Conservation (phyloP, 345 rosid genomes). For the Salix arbutifolia region DNA sequence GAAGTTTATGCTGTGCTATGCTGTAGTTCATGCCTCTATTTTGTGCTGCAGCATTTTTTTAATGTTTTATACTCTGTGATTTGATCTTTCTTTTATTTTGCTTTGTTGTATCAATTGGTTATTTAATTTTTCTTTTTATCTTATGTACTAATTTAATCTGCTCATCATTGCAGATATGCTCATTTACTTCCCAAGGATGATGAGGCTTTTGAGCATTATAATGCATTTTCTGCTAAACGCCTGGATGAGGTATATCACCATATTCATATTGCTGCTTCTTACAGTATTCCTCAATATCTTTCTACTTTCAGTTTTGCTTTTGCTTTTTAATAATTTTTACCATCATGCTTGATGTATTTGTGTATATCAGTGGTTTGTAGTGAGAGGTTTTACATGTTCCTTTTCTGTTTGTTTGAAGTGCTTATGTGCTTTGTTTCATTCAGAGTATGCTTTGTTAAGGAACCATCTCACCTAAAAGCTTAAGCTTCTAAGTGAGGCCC, state of each 20-base stretch:
- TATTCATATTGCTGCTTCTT: not conserved
- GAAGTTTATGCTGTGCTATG: not conserved
- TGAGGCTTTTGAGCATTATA: conserved; percentile 81
- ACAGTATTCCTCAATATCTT: not conserved
- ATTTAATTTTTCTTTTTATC: not conserved
- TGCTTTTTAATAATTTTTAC: not conserved
- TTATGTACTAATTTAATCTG: not conserved
- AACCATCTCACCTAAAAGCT: too few relatives aligned
- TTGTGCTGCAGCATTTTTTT: not conserved
- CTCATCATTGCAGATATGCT: conserved; percentile 51
- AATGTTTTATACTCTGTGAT: not conserved
- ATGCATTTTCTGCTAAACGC: conserved; percentile 58
- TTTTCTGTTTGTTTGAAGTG: not conserved
- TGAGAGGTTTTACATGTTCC: not conserved
- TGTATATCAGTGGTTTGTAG: conserved; percentile 4
- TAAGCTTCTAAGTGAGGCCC: too few relatives aligned
- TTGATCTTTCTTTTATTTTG: not conserved
- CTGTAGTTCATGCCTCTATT: not conserved
- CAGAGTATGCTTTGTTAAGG: too few relatives aligned
- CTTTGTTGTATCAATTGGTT: not conserved
- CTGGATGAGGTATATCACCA: conserved; percentile 71
- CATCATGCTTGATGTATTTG: not conserved
- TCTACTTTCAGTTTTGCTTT: not conserved
- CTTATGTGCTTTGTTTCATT: not conserved
- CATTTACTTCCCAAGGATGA: conserved; percentile 95